A percentile compares a stretch with the other conserved stretches of the same genome.
Evolutionary conservation across 306 rosid species (phyloP).

Genomic region (Dryas drummondii): DNA sequence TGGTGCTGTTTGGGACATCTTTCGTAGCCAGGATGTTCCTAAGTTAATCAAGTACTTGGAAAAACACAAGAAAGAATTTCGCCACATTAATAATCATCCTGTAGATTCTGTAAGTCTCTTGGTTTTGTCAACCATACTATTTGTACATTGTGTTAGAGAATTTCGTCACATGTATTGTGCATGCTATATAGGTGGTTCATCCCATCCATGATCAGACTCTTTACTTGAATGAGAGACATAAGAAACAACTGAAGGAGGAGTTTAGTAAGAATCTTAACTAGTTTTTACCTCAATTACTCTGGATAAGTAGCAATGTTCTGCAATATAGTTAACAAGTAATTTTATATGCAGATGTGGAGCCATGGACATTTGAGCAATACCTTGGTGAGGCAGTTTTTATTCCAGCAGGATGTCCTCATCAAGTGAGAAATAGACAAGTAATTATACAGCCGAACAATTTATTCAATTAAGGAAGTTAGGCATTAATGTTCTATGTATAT

Average conservation of each 20-base stretch:
- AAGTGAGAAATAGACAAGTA: constrained; percentile 78
- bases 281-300: constrained; percentile 15
- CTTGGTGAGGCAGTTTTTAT: constrained; percentile 80
- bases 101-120: constrained; percentile 54
- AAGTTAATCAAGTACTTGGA: constrained; percentile 52
- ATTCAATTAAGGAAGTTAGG: constrained; percentile 1
- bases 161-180: constrained; percentile 23
- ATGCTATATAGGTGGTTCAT: constrained; percentile 56
- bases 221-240: constrained; percentile 56
- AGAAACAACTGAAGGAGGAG: constrained; percentile 59
- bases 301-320: constrained; percentile 2
- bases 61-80: constrained; percentile 60
- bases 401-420: constrained; percentile 84
- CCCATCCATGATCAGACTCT: constrained; percentile 76
- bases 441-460: neutral
- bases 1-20: constrained; percentile 81
- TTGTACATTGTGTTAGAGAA: neutral
- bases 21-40: constrained; percentile 69
- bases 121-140: constrained; percentile 13
- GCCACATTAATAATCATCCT: constrained; percentile 47
- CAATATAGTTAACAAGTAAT: neutral
- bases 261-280: constrained; percentile 43
- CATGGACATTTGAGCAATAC: constrained; percentile 78
- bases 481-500: constrained; percentile 13
- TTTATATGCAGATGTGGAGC: constrained; percentile 54